Base-by-base conservation (phyloP, 352 stramenopile genomes). In the Globisporangium alternatum region DNA sequence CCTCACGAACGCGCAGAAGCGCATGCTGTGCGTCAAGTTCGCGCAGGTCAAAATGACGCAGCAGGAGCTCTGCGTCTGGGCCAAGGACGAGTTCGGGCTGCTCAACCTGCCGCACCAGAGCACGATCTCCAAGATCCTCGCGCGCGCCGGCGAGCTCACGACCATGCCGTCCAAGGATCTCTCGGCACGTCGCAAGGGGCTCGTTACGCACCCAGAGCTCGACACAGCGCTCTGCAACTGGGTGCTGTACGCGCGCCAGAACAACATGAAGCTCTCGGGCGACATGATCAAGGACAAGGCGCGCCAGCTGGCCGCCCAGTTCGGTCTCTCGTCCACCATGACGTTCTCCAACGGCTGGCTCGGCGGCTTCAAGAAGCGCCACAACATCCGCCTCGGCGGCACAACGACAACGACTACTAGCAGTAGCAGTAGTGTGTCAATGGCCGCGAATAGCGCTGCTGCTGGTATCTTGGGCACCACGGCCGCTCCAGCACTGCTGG, bases 271-370 rank as follows among this genome's bases (percentile, higher is more conserved):
- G 54, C 75, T 88, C 49, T 80, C 75, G 25, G 77, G 77, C 41
- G 80, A 85, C 56, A 83, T 82, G 53, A 89, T 87, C 69, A 86
- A 86, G 62, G 77, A 75, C 31, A 76, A 85, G 31, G 80, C 77
- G 52, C 74, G 76, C 22, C 59, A 70, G 19, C 60, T 88, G 1
- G 78, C 77, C 0, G 47, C 61, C 45, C 66, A 73, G 62, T 68
- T 88, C 47, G 76, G 80, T 2, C 65, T 87, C 30, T 53, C 69
- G 15, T 74, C 66, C 12, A 86, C 66, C 25, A 83, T 86, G 69
- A 79, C 55, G 56, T 86, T 86, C 62, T 87, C 77, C 35, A 89
- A 89, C 56, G 80, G 80, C 44, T 89, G 80, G 80, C 72, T 89
- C 8, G 74, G 75, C 37, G 77, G 74, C 8, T 89, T 89, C 56